Conservation (phyloP, 768 basidiomycete species). For the Hericium rajendrae region DNA sequence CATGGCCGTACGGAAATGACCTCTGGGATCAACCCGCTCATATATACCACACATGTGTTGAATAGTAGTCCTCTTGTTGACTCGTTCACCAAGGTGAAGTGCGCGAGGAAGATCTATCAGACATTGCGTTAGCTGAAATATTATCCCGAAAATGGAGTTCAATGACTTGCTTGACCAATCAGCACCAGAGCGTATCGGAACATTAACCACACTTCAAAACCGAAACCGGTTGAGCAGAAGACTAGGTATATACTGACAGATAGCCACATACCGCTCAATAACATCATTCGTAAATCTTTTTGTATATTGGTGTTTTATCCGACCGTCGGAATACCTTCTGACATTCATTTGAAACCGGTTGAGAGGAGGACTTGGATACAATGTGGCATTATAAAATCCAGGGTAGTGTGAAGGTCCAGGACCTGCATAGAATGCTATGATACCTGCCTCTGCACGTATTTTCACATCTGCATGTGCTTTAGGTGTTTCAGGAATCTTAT, state of each 20-base stretch:
- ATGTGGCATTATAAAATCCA: background rate
- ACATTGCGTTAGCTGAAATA: background rate
- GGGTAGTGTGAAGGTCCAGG: background rate
- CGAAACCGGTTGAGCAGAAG: background rate
- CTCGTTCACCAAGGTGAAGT: constrained; percentile 14
- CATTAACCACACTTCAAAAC: background rate
- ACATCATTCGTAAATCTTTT: background rate
- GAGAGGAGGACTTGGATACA: background rate
- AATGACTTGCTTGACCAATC: background rate
- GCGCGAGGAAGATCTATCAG: constrained; percentile 32
- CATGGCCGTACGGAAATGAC: constrained; percentile 54
- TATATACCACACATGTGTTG: constrained; percentile 33
- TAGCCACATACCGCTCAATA: background rate
- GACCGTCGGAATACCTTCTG: background rate
- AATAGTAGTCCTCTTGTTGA: background rate
- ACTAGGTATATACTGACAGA: background rate
- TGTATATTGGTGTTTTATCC: background rate
- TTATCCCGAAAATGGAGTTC: background rate
- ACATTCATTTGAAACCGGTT: background rate
- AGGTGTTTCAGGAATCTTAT: constrained; percentile 24
- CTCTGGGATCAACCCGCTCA: constrained; percentile 43
- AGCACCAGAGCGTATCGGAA: background rate
- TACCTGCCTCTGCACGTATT: constrained; percentile 30
- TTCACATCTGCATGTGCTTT: constrained; percentile 23
- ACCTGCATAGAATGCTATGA: constrained; percentile 35